Conservation (phyloP, 768 basidiomycete species). For the Tricholoma saponaceum region DNA sequence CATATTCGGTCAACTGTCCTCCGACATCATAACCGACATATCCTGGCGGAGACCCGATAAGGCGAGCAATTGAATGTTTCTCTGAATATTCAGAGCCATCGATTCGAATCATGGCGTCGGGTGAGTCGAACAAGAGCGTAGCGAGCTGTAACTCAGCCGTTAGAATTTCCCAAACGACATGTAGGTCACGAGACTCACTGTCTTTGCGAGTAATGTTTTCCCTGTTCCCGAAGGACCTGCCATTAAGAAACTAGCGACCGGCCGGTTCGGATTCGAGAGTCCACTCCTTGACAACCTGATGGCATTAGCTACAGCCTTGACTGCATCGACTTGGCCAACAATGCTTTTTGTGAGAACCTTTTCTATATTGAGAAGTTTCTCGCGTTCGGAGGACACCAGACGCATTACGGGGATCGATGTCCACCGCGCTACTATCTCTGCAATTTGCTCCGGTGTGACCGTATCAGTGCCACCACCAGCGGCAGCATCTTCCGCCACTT, state of each 20-base stretch:
- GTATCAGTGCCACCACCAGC: slow-evolving; percentile 53
- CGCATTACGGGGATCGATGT: slow-evolving; percentile 88
- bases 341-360: slow-evolving; percentile 72
- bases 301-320: slow-evolving; percentile 91
- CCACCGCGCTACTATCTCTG: slow-evolving; percentile 92
- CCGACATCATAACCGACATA: slow-evolving; percentile 91
- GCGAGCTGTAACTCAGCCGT: slow-evolving; percentile 57
- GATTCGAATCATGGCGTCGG: slow-evolving; percentile 88
- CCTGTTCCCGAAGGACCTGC: slow-evolving; percentile 90
- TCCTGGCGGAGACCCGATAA: slow-evolving; percentile 68
- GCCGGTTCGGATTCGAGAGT: slow-evolving; percentile 82
- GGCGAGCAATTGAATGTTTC: slow-evolving; percentile 49
- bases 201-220: slow-evolving; percentile 88
- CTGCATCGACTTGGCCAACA: slow-evolving; percentile 88
- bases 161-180: background rate
- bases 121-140: slow-evolving; percentile 82
- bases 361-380: slow-evolving; percentile 87
- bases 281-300: slow-evolving; percentile 91
- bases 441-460: slow-evolving; percentile 87
- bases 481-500: slow-evolving; percentile 64
- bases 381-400: slow-evolving; percentile 84
- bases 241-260: slow-evolving; percentile 92
- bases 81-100: slow-evolving; percentile 95
- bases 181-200: slow-evolving; percentile 43
- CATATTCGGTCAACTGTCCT: slow-evolving; percentile 90